Evolutionary conservation across 2,329 filamentous ascomycete genomes (phyloP).

Genomic region (Fusarium sp.): DNA sequence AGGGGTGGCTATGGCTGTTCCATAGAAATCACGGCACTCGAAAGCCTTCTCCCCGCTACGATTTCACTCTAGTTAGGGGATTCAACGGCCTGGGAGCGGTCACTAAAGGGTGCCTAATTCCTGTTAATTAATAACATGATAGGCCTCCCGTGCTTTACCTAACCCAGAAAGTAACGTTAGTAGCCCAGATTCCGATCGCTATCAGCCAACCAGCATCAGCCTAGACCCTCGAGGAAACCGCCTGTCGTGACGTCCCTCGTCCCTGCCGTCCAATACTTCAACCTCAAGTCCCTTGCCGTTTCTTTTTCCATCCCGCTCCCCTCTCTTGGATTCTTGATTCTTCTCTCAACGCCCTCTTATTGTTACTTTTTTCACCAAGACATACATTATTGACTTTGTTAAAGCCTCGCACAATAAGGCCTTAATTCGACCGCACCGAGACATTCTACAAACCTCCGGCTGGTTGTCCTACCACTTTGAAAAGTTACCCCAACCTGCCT

Average conservation of each 20-base stretch:
- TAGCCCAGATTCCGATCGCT: conserved; percentile 24
- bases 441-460: conserved; percentile 16
- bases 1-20: conserved; percentile 25
- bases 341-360: conserved; percentile 16
- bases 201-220: conserved; percentile 35
- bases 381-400: conserved; percentile 8
- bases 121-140: conserved; percentile 4
- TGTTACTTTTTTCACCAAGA: conserved; percentile 18
- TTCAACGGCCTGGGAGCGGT: conserved; percentile 31
- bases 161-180: not conserved
- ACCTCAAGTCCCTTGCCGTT: conserved; percentile 40
- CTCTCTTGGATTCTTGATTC: conserved; percentile 36
- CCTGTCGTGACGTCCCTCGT: conserved; percentile 43
- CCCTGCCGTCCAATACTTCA: conserved; percentile 35
- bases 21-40: conserved; percentile 35
- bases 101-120: conserved; percentile 36
- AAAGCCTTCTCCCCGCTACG: conserved; percentile 28
- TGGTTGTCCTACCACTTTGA: conserved; percentile 25
- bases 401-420: conserved; percentile 4
- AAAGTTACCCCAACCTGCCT: conserved; percentile 27
- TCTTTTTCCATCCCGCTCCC: conserved; percentile 38
- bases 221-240: conserved; percentile 12
- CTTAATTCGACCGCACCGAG: conserved; percentile 24
- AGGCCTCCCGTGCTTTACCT: conserved; percentile 10
- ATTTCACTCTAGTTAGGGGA: conserved; percentile 10